Evolutionary conservation across 1,284 basidiomycete species (phyloP), one percentile per base, ranked within the genome.

Genomic region (Malassezia caprae): DNA sequence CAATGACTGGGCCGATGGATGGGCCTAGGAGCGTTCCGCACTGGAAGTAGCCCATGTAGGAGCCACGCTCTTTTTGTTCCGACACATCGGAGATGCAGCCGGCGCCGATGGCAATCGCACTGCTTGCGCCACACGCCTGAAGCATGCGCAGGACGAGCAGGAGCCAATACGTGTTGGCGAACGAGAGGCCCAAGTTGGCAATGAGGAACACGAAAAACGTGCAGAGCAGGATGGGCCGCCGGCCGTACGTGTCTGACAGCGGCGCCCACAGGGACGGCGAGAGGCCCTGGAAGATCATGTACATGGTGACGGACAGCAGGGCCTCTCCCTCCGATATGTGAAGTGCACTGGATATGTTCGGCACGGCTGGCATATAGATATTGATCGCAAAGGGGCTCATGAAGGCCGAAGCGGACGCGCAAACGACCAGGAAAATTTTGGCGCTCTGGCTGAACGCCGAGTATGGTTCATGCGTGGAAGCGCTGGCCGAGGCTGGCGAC

Each of bases 341-440:
- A 59, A 88, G 85, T 1, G 78, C 83, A 5, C 61, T 57, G 0
- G 83, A 78, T 23, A 88, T 78, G 1, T 79, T 78, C 0, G 85
- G 86, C 45, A 88, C 83, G 2, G 84, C 84, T 8, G 86, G 85
- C 57, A 87, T 81, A 69, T 86, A 88, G 53, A 86, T 83, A 57
- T 83, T 87, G 4, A 57, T 42, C 5, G 44, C 44, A 26, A 57
- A 52, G 0, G 55, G 55, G 40, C 49, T 48, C 46, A 52, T 48
- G 50, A 57, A 57, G 15, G 28, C 49, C 6, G 55, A 27, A 1
- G 35, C 27, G 7, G 55, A 47, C 10, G 55, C 55, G 4, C 34
- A 12, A 8, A 48, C 30, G 2, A 57, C 55, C 19, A 57, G 21
- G 15, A 57, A 52, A 2, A 31, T 26, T 23, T 51, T 56, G 13